A percentile compares a stretch with the other conserved stretches of the same genome.
Evolutionary conservation across 2,329 filamentous ascomycete genomes (phyloP).

Genomic region (Microcera coccophila): DNA sequence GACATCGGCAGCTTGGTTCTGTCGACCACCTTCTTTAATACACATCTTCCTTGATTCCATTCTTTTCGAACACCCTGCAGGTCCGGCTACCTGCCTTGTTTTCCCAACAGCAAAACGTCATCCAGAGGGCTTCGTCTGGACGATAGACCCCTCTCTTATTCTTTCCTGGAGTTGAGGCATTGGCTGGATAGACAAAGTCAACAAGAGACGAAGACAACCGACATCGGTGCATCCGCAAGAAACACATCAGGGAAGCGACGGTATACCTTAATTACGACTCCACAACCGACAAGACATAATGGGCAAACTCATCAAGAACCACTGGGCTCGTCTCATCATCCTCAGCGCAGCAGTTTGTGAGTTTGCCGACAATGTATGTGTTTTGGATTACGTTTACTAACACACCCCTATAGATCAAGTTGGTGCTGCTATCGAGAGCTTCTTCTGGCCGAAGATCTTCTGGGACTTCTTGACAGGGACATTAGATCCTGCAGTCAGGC

Average conservation of each 20-base stretch:
- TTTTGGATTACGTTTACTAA: slow-evolving; percentile 22
- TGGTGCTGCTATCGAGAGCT: slow-evolving; percentile 74
- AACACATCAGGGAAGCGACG: background rate
- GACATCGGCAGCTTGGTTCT: slow-evolving; percentile 4
- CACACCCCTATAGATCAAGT: slow-evolving; percentile 68
- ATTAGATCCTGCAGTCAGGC: slow-evolving; percentile 80
- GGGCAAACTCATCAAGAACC: slow-evolving; percentile 99
- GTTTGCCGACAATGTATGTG: slow-evolving; percentile 22
- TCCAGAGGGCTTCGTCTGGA: slow-evolving; percentile 5
- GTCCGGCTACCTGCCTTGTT: slow-evolving; percentile 50
- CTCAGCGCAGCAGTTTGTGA: slow-evolving; percentile 76
- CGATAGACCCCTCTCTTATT: background rate
- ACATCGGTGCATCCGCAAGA: too few species aligned
- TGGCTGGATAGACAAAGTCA: background rate
- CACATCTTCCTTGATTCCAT: slow-evolving; percentile 38
- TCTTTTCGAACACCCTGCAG: slow-evolving; percentile 37
- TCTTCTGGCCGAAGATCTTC: slow-evolving; percentile 99
- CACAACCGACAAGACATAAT: slow-evolving; percentile 48
- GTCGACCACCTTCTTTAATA: slow-evolving; percentile 38
- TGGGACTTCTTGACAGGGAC: slow-evolving; percentile 95
- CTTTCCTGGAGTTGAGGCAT: background rate
- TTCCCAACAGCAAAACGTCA: slow-evolving; percentile 22
- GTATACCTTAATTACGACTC: slow-evolving; percentile 9
- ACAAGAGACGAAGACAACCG: slow-evolving; percentile 3
- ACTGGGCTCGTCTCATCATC: slow-evolving; percentile 93